phyloP scores from a whole-genome alignment of 176 grass and related monocot species.

The Oryza brachyantha region DNA sequence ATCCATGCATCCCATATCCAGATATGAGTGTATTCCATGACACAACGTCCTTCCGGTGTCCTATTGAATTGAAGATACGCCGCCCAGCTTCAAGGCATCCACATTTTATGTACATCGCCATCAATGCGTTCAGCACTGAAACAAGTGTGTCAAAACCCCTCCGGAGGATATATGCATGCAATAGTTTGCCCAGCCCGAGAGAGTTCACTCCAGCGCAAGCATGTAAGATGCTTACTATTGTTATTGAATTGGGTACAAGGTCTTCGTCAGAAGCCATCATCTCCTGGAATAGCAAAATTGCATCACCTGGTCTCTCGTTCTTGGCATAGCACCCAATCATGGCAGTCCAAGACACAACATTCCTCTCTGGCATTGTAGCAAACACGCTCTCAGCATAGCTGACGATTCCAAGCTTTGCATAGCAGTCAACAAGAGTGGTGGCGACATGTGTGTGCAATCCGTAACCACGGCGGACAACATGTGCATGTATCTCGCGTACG shows the following conservation, averaged over 20 bases:
- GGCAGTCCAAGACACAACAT: slow-evolving; percentile 86
- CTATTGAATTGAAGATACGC: slow-evolving; percentile 48
- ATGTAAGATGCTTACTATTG: slow-evolving; percentile 55
- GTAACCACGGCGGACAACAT: slow-evolving; percentile 34
- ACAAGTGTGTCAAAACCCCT: slow-evolving; percentile 52
- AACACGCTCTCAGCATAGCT: slow-evolving; percentile 53
- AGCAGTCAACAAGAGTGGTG: slow-evolving; percentile 83
- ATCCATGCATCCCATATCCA: slow-evolving; percentile 63
- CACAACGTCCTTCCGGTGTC: slow-evolving; percentile 51
- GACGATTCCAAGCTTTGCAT: slow-evolving; percentile 65
- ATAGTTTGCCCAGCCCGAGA: slow-evolving; percentile 48
- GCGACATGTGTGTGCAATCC: slow-evolving; percentile 51
- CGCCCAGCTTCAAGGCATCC: slow-evolving; percentile 44
- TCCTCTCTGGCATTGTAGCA: slow-evolving; percentile 52
- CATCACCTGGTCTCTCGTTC: slow-evolving; percentile 72
- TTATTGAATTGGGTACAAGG: slow-evolving; percentile 55
- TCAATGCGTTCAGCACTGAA: slow-evolving; percentile 60
- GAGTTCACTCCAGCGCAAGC: slow-evolving; percentile 58
- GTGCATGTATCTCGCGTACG: slow-evolving; percentile 60
- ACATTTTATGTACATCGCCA: slow-evolving; percentile 77
- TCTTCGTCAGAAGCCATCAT: slow-evolving; percentile 57
- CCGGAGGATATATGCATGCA: slow-evolving; percentile 65
- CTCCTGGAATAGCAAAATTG: slow-evolving; percentile 62
- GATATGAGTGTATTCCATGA: slow-evolving; percentile 79
- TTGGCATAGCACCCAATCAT: slow-evolving; percentile 85